A percentile compares a stretch with the other conserved stretches of the same genome.
phyloP scores from a whole-genome alignment of 441 rosid genomes.

The Pelargonium myrrhifolium region DNA sequence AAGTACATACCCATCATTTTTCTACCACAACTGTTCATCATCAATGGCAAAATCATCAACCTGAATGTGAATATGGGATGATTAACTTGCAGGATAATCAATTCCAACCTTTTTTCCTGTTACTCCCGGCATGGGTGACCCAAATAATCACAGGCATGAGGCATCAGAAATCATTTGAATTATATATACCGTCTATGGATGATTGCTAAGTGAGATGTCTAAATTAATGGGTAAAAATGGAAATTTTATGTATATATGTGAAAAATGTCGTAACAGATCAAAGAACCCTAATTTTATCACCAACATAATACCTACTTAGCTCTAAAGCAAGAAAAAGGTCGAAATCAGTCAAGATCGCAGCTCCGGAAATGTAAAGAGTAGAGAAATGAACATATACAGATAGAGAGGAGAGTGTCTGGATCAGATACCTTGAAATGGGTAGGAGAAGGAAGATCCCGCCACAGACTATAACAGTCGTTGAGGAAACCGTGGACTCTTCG shows the following conservation, averaged over 20 bases:
- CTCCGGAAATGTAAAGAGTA: not conserved
- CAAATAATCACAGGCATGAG: constrained; percentile 7
- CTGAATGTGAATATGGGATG: not conserved
- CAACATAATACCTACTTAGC: not conserved
- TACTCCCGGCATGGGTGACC: not conserved
- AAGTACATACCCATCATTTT: not conserved
- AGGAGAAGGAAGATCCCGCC: not conserved
- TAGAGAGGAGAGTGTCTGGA: not conserved
- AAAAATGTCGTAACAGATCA: not conserved
- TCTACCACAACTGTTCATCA: not conserved
- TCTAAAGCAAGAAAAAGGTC: not conserved
- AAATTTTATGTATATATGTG: not conserved
- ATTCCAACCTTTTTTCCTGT: not conserved
- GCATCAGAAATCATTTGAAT: not conserved
- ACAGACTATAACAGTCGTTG: no score
- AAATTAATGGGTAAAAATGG: not conserved
- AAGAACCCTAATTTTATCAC: not conserved
- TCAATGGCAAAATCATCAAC: not conserved
- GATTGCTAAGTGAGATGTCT: not conserved
- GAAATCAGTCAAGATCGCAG: not conserved
- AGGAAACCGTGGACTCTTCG: no score
- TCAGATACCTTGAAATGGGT: not conserved
- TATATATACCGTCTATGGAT: not conserved
- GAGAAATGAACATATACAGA: not conserved
- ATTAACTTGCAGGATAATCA: not conserved